These are phyloP conservation scores for Daedaleopsis nitida DNA, from an alignment of 768 basidiomycete genomes.

Conservation along the genomic window DNA sequence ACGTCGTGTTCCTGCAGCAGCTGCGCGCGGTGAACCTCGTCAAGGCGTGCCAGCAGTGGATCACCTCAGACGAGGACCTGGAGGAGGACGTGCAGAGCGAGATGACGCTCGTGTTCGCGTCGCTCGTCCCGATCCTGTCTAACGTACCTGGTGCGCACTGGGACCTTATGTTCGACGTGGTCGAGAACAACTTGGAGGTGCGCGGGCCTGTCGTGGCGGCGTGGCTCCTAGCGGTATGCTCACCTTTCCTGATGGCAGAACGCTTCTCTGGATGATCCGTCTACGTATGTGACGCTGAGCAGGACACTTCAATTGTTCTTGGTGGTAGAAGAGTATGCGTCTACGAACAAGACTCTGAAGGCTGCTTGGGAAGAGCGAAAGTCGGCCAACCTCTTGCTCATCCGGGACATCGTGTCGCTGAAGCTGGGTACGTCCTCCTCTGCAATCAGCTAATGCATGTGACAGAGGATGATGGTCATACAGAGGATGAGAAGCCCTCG, in stretches of 20 bases:
- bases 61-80: conserved; percentile 60
- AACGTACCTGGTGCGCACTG: conserved; percentile 87
- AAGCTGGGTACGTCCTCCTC: conserved; percentile 48
- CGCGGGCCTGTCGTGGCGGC: conserved; percentile 11
- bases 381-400: conserved; percentile 51
- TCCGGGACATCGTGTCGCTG: conserved; percentile 61
- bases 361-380: conserved; percentile 67
- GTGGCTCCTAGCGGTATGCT: neutral
- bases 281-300: conserved; percentile 62
- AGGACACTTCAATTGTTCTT: conserved; percentile 70
- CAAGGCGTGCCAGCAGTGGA: conserved; percentile 85
- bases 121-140: conserved; percentile 86
- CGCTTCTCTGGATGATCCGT: conserved; percentile 57
- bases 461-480: neutral
- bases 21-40: conserved; percentile 85
- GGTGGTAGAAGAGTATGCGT: conserved; percentile 66
- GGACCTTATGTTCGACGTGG: conserved; percentile 87
- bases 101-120: conserved; percentile 71
- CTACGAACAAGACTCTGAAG: conserved; percentile 73
- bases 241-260: conserved; percentile 40
- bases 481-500: conserved; percentile 37
- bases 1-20: conserved; percentile 82
- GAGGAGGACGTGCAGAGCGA: conserved; percentile 79
- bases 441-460: neutral
- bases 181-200: conserved; percentile 90